phyloP scores from a whole-genome alignment of 768 basidiomycete species.

The Lactarius sp. region DNA sequence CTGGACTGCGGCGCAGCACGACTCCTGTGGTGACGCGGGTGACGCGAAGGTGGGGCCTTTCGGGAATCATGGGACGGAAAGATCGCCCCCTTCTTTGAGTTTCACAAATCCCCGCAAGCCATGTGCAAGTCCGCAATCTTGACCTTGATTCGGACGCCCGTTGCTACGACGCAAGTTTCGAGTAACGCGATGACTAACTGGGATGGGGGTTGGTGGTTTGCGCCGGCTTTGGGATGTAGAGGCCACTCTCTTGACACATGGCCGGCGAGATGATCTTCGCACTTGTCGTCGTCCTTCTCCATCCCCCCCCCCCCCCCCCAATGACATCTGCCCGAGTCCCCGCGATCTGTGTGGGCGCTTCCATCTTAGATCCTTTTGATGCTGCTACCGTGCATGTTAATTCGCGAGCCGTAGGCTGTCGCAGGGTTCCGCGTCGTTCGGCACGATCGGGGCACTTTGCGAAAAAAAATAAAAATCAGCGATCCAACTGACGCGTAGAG shows the following conservation, averaged over 20 bases:
- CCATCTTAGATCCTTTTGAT: conserved; percentile 5
- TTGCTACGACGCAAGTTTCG: background rate
- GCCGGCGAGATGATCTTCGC: conserved; percentile 6
- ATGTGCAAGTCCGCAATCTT: background rate
- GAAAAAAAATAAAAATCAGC: conserved; percentile 18
- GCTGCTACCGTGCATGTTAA: background rate
- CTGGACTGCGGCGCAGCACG: background rate
- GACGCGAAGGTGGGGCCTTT: background rate
- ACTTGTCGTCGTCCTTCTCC: background rate
- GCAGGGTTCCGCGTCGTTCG: conserved; percentile 26
- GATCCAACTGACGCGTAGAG: conserved; percentile 26
- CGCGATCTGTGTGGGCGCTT: conserved; percentile 12
- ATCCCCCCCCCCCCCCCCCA: background rate
- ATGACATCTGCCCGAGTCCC: conserved; percentile 6
- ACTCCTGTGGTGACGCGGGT: background rate
- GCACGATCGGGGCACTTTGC: conserved; percentile 12
- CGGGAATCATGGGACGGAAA: background rate
- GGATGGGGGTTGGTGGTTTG: too few species aligned
- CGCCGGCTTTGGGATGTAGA: conserved; percentile 3
- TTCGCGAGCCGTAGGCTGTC: background rate
- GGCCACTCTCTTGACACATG: conserved; percentile 1
- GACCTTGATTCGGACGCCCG: background rate
- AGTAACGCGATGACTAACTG: conserved; percentile 1
- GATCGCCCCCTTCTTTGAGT: conserved; percentile 1
- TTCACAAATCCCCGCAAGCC: background rate